Conservation (phyloP, 768 basidiomycete species). For the Mrakia hoshinonis region DNA sequence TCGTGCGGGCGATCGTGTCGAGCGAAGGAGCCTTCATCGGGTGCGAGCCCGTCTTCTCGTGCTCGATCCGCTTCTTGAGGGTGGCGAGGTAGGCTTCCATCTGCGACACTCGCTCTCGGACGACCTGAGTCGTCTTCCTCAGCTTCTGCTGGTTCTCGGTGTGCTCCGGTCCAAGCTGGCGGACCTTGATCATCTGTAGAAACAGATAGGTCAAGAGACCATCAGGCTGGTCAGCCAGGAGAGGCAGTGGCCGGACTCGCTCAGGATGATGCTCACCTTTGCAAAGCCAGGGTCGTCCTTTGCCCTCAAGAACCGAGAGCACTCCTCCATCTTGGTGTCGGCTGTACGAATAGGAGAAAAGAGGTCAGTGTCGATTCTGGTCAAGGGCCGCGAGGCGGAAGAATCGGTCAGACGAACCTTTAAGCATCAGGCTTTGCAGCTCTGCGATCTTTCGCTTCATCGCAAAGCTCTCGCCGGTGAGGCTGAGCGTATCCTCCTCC, state of each 20-base stretch:
- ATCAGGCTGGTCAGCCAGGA: not conserved
- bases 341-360: slow-evolving; percentile 45
- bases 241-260: not conserved
- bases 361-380: not conserved
- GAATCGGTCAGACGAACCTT: slow-evolving; percentile 36
- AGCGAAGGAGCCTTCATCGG: slow-evolving; percentile 64
- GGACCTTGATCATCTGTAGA: slow-evolving; percentile 51
- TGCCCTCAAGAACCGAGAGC: slow-evolving; percentile 67
- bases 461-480: slow-evolving; percentile 27
- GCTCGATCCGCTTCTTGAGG: slow-evolving; percentile 60
- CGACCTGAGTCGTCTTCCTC: slow-evolving; percentile 59
- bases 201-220: not conserved
- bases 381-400: too few species aligned
- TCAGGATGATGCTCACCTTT: slow-evolving; percentile 39
- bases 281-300: slow-evolving; percentile 69
- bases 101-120: slow-evolving; percentile 65
- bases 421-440: slow-evolving; percentile 37
- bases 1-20: slow-evolving; percentile 74
- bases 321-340: slow-evolving; percentile 72
- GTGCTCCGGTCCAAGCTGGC: slow-evolving; percentile 81
- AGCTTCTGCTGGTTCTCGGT: slow-evolving; percentile 70
- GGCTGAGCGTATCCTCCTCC: slow-evolving; percentile 8
- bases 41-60: slow-evolving; percentile 56
- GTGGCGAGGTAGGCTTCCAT: slow-evolving; percentile 64
- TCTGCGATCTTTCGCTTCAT: slow-evolving; percentile 35